Percentiles rank a stretch among this genome's conserved stretches.
Evolutionary conservation across 768 basidiomycete species (phyloP).

Genomic region (Phlegmacium glaucopus): DNA sequence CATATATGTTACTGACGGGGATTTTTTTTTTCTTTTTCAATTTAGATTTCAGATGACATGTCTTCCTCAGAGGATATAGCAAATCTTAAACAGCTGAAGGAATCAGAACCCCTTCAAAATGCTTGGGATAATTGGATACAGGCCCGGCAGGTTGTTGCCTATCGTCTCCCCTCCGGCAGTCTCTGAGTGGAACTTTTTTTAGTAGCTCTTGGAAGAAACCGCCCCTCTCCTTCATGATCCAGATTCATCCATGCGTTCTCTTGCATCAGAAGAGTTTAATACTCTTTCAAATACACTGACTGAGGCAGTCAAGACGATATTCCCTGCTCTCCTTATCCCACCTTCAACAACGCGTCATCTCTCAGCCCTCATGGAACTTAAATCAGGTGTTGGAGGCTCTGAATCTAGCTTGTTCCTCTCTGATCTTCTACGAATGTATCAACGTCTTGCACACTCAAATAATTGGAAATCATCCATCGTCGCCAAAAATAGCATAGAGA

Average conservation of each 20-base stretch:
- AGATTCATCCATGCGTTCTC: constrained; percentile 69
- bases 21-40: too few species aligned
- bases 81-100: constrained; percentile 59
- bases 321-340: constrained; percentile 75
- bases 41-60: constrained; percentile 50
- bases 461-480: constrained; percentile 63
- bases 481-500: constrained; percentile 52
- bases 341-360: constrained; percentile 60
- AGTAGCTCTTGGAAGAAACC: constrained; percentile 69
- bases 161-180: neutral
- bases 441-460: constrained; percentile 52
- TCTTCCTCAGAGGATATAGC: constrained; percentile 55
- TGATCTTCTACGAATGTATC: constrained; percentile 82
- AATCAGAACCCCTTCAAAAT: constrained; percentile 60
- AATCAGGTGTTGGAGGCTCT: constrained; percentile 89
- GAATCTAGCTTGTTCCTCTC: constrained; percentile 82
- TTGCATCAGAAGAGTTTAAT: constrained; percentile 68
- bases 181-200: constrained; percentile 19
- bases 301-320: constrained; percentile 36
- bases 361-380: constrained; percentile 85
- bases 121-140: constrained; percentile 67
- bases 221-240: constrained; percentile 61
- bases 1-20: constrained; percentile 7
- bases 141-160: constrained; percentile 51
- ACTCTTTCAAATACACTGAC: constrained; percentile 37